phyloP scores from a whole-genome alignment of 2,329 filamentous ascomycete genomes.

The Diplodia scrobiculata region DNA sequence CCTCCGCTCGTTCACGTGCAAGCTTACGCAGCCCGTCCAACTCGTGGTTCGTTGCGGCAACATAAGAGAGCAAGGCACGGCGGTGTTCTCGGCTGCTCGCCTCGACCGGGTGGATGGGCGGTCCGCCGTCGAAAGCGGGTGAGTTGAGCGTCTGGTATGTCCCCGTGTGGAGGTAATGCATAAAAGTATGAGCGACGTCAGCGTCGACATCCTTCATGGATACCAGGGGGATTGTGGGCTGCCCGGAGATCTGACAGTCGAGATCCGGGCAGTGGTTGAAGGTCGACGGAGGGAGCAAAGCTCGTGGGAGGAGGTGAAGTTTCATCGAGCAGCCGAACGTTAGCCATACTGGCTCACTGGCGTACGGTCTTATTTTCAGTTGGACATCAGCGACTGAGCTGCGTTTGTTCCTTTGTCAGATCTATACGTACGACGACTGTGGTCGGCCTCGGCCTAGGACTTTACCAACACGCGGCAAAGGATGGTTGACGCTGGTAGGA shows the following conservation, averaged over 20 bases:
- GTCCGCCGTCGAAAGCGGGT: background rate
- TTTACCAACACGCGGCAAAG: no score
- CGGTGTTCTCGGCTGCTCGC: conserved; percentile 31
- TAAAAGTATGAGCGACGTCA: conserved; percentile 26
- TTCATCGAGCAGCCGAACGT: background rate
- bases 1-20: conserved; percentile 30
- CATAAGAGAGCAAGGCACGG: conserved; percentile 32
- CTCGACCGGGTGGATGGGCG: background rate
- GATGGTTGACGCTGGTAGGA: background rate
- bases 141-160: conserved; percentile 36
- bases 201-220: conserved; percentile 28
- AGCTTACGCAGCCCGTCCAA: conserved; percentile 31
- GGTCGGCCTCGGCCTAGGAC: background rate
- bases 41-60: conserved; percentile 29
- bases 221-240: background rate
- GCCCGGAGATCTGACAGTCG: no score
- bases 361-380: background rate
- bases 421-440: background rate
- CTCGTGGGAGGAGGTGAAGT: background rate
- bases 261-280: no score
- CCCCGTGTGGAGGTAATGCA: conserved; percentile 38
- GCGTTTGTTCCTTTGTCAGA: background rate
- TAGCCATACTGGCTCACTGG: background rate
- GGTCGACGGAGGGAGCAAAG: conserved; percentile 29
- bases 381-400: background rate